Base-by-base conservation (phyloP, 768 basidiomycete genomes). In the Agaricus bisporus region DNA sequence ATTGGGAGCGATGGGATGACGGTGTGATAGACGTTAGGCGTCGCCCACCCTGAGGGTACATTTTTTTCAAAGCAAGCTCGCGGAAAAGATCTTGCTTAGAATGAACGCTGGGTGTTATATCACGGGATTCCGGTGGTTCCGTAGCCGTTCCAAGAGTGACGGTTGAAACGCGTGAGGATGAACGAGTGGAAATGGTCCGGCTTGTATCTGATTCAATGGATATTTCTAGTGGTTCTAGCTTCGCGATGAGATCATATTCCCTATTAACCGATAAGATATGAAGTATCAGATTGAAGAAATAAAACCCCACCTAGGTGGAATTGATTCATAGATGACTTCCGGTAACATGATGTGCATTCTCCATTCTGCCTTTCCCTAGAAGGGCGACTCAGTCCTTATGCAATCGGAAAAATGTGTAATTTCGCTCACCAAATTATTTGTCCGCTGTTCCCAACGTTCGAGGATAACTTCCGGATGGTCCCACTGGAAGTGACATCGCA, bases 391-490 rank as follows among this genome's bases (percentile, higher is more conserved):
- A 42, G 29, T 22, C 6, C 6, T 6, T 18, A 14, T 3, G 22
- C 12, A 7, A 6, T 26, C 3, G 8, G 9, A 18, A 15, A 14
- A 18, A 15, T 8, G 4, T 1, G 28, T 15, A 12, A 35, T 11
- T 10, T 5, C 10, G 35, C 53, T 12, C 11, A 54, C 53, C 39
- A 48, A 47, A 10, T 48, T 54, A 25, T 48, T 54, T 26, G 47
- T 48, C 47, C 53, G 47, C 46, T 54, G 53, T 37, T 54, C 53
- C 53, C 53, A 54, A 17, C 59, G 57, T 32, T 58, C 51, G 9
- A 55, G n/a, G 17, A 46, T 43, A 18, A 60, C 42, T 18, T 58
- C 57, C 2, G 28, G 17, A 22, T 60, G 59, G 26, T 60, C 59
- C 56, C 54, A 58, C 5, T 53, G 36, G 5, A 60, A 18, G 41